Conservation (phyloP, 345 rosid species). For the Linum usitatissimum region DNA sequence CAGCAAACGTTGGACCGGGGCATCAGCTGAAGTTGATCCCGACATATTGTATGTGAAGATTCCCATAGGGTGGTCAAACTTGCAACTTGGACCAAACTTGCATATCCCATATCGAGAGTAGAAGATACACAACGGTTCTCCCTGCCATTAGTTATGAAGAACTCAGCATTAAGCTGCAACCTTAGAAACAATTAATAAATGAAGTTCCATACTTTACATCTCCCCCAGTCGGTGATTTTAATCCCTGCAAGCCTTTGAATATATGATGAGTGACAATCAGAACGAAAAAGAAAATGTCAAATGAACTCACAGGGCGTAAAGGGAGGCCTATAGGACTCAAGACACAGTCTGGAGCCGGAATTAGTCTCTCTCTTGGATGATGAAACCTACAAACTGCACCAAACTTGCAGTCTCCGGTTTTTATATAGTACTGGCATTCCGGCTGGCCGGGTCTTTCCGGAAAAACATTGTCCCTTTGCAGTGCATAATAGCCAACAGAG, state of each 20-base stretch:
- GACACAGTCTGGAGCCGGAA: slow-evolving; percentile 88
- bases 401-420: slow-evolving; percentile 96
- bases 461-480: slow-evolving; percentile 76
- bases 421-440: slow-evolving; percentile 94
- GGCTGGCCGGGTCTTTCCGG: slow-evolving; percentile 98
- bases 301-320: slow-evolving; percentile 68
- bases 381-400: slow-evolving; percentile 94
- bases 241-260: no score
- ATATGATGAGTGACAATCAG: not conserved
- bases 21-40: slow-evolving; percentile 41
- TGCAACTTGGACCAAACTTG: slow-evolving; percentile 99
- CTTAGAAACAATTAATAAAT: not conserved
- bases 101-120: slow-evolving; percentile 93
- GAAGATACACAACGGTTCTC: slow-evolving; percentile 86
- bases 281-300: slow-evolving; percentile 1
- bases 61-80: slow-evolving; percentile 96
- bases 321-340: slow-evolving; percentile 89
- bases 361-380: slow-evolving; percentile 87
- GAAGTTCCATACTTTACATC: no score
- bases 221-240: no score
- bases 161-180: not conserved
- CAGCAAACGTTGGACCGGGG: slow-evolving; percentile 36
- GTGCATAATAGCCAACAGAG: slow-evolving; percentile 61
- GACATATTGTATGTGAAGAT: slow-evolving; percentile 52
- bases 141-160: slow-evolving; percentile 32